Evolutionary conservation across 441 rosid species (phyloP), one percentile per base, ranked within the genome.

Genomic region (Croton setiger): DNA sequence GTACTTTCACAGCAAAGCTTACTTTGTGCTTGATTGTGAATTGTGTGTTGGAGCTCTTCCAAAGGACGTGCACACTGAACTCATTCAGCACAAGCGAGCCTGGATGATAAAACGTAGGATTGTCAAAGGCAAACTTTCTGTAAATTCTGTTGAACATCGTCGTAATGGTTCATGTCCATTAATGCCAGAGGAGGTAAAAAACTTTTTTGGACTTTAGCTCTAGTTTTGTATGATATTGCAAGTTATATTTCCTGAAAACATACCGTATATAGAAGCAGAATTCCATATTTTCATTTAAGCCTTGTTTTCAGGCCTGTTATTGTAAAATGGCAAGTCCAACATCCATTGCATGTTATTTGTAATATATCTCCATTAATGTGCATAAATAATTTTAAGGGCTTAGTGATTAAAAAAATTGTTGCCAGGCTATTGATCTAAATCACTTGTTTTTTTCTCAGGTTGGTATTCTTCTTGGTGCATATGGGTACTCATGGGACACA

Each of bases 11-110:
- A n/a, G 54, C 27, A 62, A 44, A 75, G 68, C 76, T 66, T 66
- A 66, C 64, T 69, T 39, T 58, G 73, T 44, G 63, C 72, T 71
- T 86, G 74, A 79, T 66, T 56, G 70, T 74, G 68, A 49, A 21
- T 75, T 77, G 47, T 76, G 59, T 76, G 67, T 88, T 86, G 88
- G 90, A 81, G 82, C 87, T 84, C 76, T 56, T 73, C 75, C 72
- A 63, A 83, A 95, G 98, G 99, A 95, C 87, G 99, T 95, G 71
- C 99, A 95, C 82, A 82, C 85, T 3, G 99, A 95, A 78, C 84
- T 95, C 61, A 95, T 95, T 84, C 99, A 90, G 79, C 99, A 95
- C 77, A 95, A 88, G 78, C 77, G 99, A 78, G 82, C 93, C 35
- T 87, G 96, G 99, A 88, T 92, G 97, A 83, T 80, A 61, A 95